phyloP scores from a whole-genome alignment of 345 rosid species.

The Citrus reticulata region DNA sequence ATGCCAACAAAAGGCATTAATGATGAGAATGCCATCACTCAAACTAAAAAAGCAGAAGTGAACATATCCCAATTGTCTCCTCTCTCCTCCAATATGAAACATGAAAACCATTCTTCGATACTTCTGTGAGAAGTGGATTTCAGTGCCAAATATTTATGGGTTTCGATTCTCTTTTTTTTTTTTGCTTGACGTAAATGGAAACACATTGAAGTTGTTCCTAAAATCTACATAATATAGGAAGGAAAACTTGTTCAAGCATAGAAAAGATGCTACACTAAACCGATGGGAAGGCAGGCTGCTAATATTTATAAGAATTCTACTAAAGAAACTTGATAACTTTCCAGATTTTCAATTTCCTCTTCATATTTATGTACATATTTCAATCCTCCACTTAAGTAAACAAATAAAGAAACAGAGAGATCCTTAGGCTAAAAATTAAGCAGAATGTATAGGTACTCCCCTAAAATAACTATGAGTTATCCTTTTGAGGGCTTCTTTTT shows the following conservation, averaged over 20 bases:
- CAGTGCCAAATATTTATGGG: neutral
- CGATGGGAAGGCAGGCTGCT: neutral
- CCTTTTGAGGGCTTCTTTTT: neutral
- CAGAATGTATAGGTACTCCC: neutral
- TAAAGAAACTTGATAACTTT: neutral
- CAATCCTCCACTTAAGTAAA: neutral
- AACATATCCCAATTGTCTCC: neutral
- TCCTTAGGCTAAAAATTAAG: neutral
- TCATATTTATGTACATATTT: neutral
- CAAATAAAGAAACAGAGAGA: neutral
- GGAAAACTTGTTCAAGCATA: neutral
- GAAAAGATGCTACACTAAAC: neutral
- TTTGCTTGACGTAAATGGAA: neutral
- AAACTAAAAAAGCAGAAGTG: neutral
- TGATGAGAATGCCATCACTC: neutral
- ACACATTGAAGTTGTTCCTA: neutral
- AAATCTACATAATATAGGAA: neutral
- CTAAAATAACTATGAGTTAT: neutral
- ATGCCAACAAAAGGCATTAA: neutral
- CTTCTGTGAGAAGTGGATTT: neutral
- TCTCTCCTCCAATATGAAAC: neutral
- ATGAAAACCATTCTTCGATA: neutral
- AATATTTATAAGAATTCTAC: neutral
- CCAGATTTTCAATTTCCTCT: neutral
- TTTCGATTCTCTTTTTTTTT: neutral